Evolutionary conservation across 495 filamentous ascomycete species (phyloP).

Genomic region (Neurospora tetraspora): DNA sequence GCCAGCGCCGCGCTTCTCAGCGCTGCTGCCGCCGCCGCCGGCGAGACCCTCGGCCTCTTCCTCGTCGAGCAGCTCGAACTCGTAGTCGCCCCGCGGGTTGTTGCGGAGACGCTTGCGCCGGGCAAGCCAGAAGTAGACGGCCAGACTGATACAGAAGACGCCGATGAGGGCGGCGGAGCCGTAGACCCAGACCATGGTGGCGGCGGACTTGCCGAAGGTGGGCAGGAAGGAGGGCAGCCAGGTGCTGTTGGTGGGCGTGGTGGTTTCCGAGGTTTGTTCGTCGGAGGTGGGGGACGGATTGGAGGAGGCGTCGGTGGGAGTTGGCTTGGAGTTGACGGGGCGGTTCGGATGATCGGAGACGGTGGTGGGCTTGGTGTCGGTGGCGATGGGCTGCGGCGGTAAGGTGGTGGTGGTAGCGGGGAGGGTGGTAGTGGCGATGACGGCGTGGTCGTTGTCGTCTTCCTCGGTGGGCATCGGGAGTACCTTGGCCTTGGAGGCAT

Average conservation of each 20-base stretch:
- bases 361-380: conserved; percentile 25
- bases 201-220: conserved; percentile 85
- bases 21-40: conserved; percentile 17
- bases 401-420: conserved; percentile 32
- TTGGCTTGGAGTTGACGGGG: conserved; percentile 50
- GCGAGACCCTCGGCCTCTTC: conserved; percentile 56
- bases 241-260: conserved; percentile 27
- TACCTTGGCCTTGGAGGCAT: conserved; percentile 55
- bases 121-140: conserved; percentile 67
- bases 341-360: conserved; percentile 69
- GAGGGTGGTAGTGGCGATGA: conserved; percentile 32
- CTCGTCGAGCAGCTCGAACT: conserved; percentile 86
- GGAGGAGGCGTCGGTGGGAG: conserved; percentile 30
- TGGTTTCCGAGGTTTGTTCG: conserved; percentile 25
- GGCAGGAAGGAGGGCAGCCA: conserved; percentile 84
- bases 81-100: conserved; percentile 75
- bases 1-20: not conserved
- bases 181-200: conserved; percentile 93
- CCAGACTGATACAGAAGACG: conserved; percentile 71
- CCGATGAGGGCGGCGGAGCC: conserved; percentile 74
- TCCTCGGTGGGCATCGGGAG: conserved; percentile 78
- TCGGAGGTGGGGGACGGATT: conserved; percentile 17
- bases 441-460: conserved; percentile 72
- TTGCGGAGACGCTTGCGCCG: conserved; percentile 66
- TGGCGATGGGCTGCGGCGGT: conserved; percentile 12